Conservation (phyloP, 257 asterid species). For the Eucommia ulmoides region DNA sequence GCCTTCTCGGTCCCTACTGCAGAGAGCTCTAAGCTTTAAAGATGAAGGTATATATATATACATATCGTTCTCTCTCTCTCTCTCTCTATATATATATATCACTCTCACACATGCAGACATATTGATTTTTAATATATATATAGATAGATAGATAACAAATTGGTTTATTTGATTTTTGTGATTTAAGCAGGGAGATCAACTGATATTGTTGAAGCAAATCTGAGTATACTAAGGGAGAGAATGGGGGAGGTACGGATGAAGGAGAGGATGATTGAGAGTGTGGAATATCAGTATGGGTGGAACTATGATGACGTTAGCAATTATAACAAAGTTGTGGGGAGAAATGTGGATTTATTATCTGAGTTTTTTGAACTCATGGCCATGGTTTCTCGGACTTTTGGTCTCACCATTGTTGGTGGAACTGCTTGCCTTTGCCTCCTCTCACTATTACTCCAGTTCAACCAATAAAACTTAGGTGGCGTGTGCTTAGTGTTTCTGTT, state of each 20-base stretch:
- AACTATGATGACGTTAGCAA: slow-evolving; percentile 12
- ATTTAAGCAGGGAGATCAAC: slow-evolving; percentile 21
- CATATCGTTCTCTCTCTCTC: not conserved
- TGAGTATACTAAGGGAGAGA: slow-evolving; percentile 28
- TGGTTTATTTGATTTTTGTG: not conserved
- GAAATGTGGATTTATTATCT: not conserved
- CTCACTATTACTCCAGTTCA: slow-evolving; percentile 32
- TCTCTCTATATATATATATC: no score
- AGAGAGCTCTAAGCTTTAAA: slow-evolving; percentile 25
- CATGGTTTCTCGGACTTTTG: slow-evolving; percentile 23
- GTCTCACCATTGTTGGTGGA: slow-evolving; percentile 31
- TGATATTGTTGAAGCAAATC: slow-evolving; percentile 28
- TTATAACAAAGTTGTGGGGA: slow-evolving; percentile 1
- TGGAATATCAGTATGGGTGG: slow-evolving; percentile 19
- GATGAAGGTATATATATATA: slow-evolving; percentile 22
- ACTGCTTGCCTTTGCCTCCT: slow-evolving; percentile 25
- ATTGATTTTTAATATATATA: not conserved
- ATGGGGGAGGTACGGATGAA: slow-evolving; percentile 27
- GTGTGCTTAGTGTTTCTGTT: no score
- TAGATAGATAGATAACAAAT: no score
- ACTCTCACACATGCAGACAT: not conserved
- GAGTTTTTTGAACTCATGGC: slow-evolving; percentile 16
- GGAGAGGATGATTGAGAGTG: slow-evolving; percentile 34
- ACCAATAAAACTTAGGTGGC: no score
- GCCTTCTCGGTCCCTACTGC: slow-evolving; percentile 8